Evolutionary conservation across 495 filamentous ascomycete genomes (phyloP).

Genomic region (Xylaria grammica): DNA sequence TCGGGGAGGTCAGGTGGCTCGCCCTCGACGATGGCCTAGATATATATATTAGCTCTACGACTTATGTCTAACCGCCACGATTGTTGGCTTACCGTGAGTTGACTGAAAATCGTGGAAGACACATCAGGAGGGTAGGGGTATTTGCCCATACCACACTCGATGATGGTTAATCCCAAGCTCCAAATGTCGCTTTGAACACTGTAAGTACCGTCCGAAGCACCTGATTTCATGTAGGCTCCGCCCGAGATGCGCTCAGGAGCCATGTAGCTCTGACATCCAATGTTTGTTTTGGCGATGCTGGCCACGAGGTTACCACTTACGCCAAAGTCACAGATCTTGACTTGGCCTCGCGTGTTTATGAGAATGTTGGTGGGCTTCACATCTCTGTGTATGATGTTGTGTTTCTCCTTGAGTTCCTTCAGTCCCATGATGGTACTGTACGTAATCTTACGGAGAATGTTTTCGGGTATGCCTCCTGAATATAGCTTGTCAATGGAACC

Average conservation of each 20-base stretch:
- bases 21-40: constrained; percentile 94
- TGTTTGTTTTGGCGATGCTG: constrained; percentile 98
- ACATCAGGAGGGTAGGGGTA: constrained; percentile 99
- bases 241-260: constrained; percentile 93
- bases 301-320: constrained; percentile 96
- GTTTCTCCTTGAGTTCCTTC: constrained; percentile 93
- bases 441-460: constrained; percentile 86
- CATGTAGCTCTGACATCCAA: constrained; percentile 99
- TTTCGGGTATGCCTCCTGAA: constrained; percentile 88
- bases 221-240: constrained; percentile 76
- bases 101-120: constrained; percentile 98
- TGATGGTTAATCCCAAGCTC: constrained; percentile 92
- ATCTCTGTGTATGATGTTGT: constrained; percentile 99
- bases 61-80: neutral
- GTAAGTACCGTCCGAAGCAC: constrained; percentile 82
- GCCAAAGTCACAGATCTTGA: constrained; percentile 99
- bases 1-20: constrained; percentile 87
- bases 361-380: constrained; percentile 99
- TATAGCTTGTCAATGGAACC: constrained; percentile 99
- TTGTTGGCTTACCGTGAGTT: constrained; percentile 80
- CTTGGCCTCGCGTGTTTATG: constrained; percentile 83
- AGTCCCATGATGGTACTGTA: constrained; percentile 91
- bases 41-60: constrained; percentile 26
- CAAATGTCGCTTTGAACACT: constrained; percentile 98
- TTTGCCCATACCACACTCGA: constrained; percentile 93